Percentiles rank a stretch among this genome's conserved stretches.
Evolutionary conservation across 495 filamentous ascomycete genomes (phyloP).

Genomic region (Neurospora sp.): DNA sequence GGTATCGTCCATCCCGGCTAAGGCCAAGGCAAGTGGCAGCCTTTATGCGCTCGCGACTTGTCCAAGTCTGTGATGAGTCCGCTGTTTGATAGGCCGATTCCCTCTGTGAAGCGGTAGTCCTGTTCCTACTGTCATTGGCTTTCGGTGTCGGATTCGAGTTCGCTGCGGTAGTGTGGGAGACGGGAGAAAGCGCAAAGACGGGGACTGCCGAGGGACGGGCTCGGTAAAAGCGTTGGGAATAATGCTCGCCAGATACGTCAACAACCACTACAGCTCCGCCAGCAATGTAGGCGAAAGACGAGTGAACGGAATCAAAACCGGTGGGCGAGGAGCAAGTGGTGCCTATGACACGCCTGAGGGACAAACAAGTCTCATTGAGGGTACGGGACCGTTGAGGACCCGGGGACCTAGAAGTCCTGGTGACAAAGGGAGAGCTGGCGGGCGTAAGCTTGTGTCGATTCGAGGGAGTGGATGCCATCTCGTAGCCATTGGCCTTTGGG

Average conservation of each 20-base stretch:
- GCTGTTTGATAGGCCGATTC: constrained; percentile 39
- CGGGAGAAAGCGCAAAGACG: constrained; percentile 38
- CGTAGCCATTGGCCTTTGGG: constrained; percentile 39
- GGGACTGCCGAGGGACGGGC: constrained; percentile 72
- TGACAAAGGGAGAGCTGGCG: constrained; percentile 63
- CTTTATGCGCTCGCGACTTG: constrained; percentile 81
- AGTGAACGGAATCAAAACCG: constrained; percentile 72
- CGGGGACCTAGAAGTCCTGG: constrained; percentile 52
- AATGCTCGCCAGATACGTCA: constrained; percentile 60
- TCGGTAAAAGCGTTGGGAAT: constrained; percentile 81
- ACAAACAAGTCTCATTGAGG: constrained; percentile 45
- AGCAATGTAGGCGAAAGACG: constrained; percentile 80
- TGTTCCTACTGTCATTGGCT: constrained; percentile 52
- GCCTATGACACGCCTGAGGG: constrained; percentile 75
- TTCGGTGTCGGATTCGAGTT: constrained; percentile 52
- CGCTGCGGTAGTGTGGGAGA: constrained; percentile 21
- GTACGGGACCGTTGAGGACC: constrained; percentile 33
- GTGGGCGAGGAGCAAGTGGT: constrained; percentile 77
- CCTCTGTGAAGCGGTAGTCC: constrained; percentile 42
- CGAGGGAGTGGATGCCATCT: constrained; percentile 49
- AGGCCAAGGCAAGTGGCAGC: constrained; percentile 92
- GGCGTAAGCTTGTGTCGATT: constrained; percentile 68
- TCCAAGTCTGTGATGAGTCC: constrained; percentile 54
- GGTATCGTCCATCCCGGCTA: constrained; percentile 77
- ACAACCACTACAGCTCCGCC: constrained; percentile 91